A percentile compares a stretch with the other conserved stretches of the same genome.
phyloP scores from a whole-genome alignment of 352 stramenopile species.

The Globisporangium barbulae region DNA sequence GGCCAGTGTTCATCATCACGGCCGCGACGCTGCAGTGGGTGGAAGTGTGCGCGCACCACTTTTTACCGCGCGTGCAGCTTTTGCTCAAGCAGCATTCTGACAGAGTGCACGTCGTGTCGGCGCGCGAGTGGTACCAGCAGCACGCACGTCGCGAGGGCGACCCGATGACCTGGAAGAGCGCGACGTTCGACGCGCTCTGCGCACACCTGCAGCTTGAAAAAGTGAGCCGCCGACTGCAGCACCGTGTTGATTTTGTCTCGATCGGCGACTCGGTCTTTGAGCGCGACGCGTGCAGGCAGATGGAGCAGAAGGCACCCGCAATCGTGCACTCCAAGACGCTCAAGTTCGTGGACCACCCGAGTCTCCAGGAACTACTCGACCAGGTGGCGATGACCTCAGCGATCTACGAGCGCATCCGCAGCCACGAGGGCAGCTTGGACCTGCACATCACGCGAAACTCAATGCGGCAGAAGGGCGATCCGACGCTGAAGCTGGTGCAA shows the following conservation, averaged over 20 bases:
- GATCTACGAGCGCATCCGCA: constrained; percentile 41
- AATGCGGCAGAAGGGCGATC: constrained; percentile 15
- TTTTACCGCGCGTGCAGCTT: constrained; percentile 42
- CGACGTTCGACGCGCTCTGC: constrained; percentile 50
- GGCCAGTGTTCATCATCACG: constrained; percentile 65
- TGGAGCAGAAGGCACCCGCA: constrained; percentile 29
- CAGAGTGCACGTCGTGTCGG: constrained; percentile 49
- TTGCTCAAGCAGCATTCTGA: constrained; percentile 32
- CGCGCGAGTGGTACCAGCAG: constrained; percentile 52
- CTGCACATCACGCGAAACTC: constrained; percentile 32
- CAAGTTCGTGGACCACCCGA: constrained; percentile 47
- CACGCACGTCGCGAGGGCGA: constrained; percentile 31
- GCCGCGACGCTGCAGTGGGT: constrained; percentile 55
- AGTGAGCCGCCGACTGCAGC: constrained; percentile 23
- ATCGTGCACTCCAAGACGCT: constrained; percentile 51
- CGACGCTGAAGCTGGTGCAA: constrained; percentile 33
- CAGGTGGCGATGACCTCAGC: constrained; percentile 35
- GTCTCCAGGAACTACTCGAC: constrained; percentile 40
- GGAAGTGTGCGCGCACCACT: constrained; percentile 33
- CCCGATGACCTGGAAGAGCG: constrained; percentile 48
- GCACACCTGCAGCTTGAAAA: constrained; percentile 44
- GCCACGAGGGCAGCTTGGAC: constrained; percentile 35
- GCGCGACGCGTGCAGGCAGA: constrained; percentile 45
- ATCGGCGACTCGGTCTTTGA: constrained; percentile 53
- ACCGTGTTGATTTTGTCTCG: constrained; percentile 45